Evolutionary conservation across 768 basidiomycete genomes (phyloP), one percentile per base, ranked within the genome.

Genomic region (Pisolithus albus): DNA sequence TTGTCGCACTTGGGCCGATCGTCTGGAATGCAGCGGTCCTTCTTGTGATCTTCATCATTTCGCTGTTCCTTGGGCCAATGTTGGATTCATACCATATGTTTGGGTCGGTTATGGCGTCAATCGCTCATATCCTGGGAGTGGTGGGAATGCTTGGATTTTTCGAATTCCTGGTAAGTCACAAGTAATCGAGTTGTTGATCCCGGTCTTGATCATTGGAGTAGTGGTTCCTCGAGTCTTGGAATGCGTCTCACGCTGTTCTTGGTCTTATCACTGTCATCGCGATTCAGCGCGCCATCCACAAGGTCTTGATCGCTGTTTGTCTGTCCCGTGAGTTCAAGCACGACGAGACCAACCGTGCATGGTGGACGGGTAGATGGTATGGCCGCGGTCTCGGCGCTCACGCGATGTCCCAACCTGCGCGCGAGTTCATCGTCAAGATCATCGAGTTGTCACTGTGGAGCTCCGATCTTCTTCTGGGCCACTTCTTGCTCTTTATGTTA

Each of bases 301-400:
- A 98, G 77, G 77, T 92, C 53, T 74, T 96, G 51, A 98, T 99
- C 62, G 77, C 94, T 0, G 86, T 95, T 54, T 92, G 94, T 81
- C 74, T 98, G 36, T 88, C 93, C 38, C 87, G 96, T 56, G 96
- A 99, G 70, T 96, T 96, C 80, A 99, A 99, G 74, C 93, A 98
- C 66, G 96, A 99, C 66, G 94, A 98, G 71, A 94, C 92, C 34
- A 98, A 98, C 72, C 79, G 92, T 24, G 94, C 94, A 7, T 99
- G 95, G 95, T 99, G 96, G 96, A 95, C 94, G 30, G 94, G 93
- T 44, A 77, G 84, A 64, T 97, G 96, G 96, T 95, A 93, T 67
- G 94, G 94, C 40, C 85, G 93, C 47, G 92, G 92, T 4, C 79
- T 99, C 23, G 94, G 95, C 40, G 63, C 81, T 5, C 86, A 92